Evolutionary conservation across 1,284 basidiomycete species (phyloP), one percentile per base, ranked within the genome.

Genomic region (Apiotrichum sp.): DNA sequence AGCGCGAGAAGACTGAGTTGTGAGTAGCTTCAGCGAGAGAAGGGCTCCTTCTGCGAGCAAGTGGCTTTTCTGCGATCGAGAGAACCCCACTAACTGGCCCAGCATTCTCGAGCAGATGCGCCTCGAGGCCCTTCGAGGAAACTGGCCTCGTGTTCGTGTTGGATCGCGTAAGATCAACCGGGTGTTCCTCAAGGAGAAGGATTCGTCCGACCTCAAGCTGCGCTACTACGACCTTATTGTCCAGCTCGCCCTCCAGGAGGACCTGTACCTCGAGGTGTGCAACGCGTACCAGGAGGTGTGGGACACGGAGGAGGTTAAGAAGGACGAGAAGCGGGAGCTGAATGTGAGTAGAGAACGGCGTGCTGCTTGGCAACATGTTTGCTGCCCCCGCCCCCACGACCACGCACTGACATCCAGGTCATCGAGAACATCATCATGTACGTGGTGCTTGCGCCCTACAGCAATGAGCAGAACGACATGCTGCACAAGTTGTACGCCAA

Each of bases 381-480:
- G 29, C 29, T 29, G 29, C 29, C 29, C 29, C 29, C 29, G 29
- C 29, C 29, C 29, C 29, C 29, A 29, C 29, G 29, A 42, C 40
- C 40, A 7, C 40, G 16, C 32, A 44, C 57, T 55, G 45, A 56
- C 48, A 29, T 22, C 4, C 63, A 93, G 90, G 88, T 89, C 36
- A 81, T 93, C 22, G 89, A 90, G 76, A 90, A 93, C 73, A 92
- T 98, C 57, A 86, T 96, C 54, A 93, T 92, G 77, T 98, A 96
- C 71, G 84, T 97, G 52, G 85, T 97, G 29, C 84, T 98, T 52
- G 88, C 93, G 0, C 86, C 93, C 6, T 89, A 96, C 73, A 88
- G 88, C 75, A 98, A 98, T 73, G 96, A 98, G 76, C 96, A 99
- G 77, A 90, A 86, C 13, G 93, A 98, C 73, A 90, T 98, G 85